phyloP scores from a whole-genome alignment of 192 early-diverging fungal species.

The Linnemannia schmuckeri region DNA sequence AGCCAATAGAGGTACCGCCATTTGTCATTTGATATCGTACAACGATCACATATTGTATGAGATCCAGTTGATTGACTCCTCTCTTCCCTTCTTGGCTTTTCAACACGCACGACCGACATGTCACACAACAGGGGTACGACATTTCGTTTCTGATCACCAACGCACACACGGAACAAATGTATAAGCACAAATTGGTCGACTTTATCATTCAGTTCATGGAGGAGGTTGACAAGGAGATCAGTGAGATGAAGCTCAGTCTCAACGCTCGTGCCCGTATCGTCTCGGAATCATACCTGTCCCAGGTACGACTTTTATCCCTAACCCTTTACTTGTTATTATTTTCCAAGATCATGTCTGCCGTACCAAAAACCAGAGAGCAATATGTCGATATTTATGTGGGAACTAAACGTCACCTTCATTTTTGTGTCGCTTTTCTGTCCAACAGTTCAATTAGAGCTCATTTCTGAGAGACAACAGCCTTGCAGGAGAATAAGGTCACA shows the following conservation, averaged over 20 bases:
- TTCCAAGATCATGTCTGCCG: neutral
- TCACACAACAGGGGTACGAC: constrained; percentile 85
- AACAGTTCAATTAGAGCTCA: constrained; percentile 14
- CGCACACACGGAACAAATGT: constrained; percentile 98
- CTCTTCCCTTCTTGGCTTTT: neutral
- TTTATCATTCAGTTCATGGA: constrained; percentile 99
- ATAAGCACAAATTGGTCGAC: constrained; percentile 99
- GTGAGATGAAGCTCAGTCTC: constrained; percentile 97
- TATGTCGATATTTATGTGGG: neutral
- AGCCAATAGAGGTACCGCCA: constrained; percentile 80
- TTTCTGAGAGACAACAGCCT: neutral
- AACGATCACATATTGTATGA: neutral
- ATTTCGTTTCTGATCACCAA: constrained; percentile 98
- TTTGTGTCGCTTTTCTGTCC: constrained; percentile 8
- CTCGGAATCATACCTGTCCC: constrained; percentile 77
- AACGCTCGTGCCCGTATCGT: constrained; percentile 88
- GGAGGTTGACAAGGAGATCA: constrained; percentile 99
- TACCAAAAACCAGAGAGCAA: neutral
- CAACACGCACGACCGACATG: neutral
- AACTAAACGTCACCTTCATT: constrained; percentile 1
- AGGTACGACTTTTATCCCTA: constrained; percentile 13
- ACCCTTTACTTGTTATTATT: neutral
- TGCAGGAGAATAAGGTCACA: neutral
- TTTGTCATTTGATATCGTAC: neutral
- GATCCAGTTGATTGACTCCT: neutral